These are phyloP conservation scores for Kwoniella botswanensis DNA, from an alignment of 768 basidiomycete genomes.

Conservation along the genomic window DNA sequence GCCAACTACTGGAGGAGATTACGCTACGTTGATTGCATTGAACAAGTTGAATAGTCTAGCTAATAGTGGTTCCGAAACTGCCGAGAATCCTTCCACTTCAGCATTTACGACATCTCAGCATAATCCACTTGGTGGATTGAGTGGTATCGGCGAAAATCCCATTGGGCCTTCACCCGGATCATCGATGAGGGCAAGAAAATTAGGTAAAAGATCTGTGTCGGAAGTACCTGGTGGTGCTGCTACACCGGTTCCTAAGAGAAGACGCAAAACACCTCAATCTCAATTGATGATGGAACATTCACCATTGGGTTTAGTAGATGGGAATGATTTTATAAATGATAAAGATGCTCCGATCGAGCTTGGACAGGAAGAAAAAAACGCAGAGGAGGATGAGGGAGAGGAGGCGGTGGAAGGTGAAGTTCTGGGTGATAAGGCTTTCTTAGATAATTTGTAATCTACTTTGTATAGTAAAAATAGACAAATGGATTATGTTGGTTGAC, in stretches of 20 bases:
- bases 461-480: background rate
- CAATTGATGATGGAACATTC: background rate
- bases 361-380: background rate
- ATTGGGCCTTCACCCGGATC: constrained; percentile 30
- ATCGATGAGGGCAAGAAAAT: constrained; percentile 36
- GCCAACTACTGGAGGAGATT: background rate
- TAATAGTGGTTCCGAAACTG: background rate
- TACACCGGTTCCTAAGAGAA: constrained; percentile 39
- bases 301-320: background rate
- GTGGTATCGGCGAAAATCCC: background rate
- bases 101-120: background rate
- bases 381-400: background rate
- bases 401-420: constrained; percentile 23
- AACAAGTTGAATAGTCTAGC: constrained; percentile 2
- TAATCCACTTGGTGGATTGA: background rate
- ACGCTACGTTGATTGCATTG: constrained; percentile 25
- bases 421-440: constrained; percentile 30
- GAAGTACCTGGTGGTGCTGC: constrained; percentile 44
- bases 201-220: constrained; percentile 31
- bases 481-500: background rate
- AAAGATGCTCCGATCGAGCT: background rate
- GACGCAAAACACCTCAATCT: background rate
- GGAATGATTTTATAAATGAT: background rate
- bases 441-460: constrained; percentile 20
- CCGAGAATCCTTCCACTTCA: background rate